Evolutionary conservation across 1,284 basidiomycete genomes (phyloP).

Genomic region (Ustilago shanxiensis): DNA sequence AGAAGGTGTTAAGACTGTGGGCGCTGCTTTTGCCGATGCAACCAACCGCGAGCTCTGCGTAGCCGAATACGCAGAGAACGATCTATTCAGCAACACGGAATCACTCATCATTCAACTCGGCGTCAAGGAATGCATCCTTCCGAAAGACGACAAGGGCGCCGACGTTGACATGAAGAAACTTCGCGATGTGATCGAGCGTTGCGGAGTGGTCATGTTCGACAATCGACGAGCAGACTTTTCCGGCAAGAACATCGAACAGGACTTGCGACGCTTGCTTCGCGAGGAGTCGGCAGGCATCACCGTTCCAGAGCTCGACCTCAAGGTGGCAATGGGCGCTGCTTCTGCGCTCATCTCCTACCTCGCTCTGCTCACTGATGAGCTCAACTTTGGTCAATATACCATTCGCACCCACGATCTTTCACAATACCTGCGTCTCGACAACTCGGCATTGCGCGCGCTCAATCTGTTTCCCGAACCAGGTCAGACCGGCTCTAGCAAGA

Average conservation of each 20-base stretch:
- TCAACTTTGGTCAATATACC: conserved; percentile 84
- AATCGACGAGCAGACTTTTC: conserved; percentile 85
- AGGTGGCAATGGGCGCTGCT: conserved; percentile 82
- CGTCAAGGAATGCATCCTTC: conserved; percentile 86
- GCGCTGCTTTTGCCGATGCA: conserved; percentile 75
- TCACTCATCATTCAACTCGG: conserved; percentile 95
- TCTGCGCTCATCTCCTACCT: conserved; percentile 88
- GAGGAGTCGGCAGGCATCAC: conserved; percentile 70
- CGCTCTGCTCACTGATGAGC: conserved; percentile 82
- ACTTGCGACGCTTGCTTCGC: conserved; percentile 80
- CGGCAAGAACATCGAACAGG: conserved; percentile 84
- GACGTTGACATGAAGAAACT: conserved; percentile 80
- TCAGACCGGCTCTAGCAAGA: conserved; percentile 50
- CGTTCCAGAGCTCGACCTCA: conserved; percentile 79
- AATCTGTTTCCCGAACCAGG: conserved; percentile 81
- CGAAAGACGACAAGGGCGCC: conserved; percentile 73
- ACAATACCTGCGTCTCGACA: conserved; percentile 95
- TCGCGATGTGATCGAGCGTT: conserved; percentile 78
- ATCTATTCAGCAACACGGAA: conserved; percentile 96
- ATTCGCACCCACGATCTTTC: conserved; percentile 89
- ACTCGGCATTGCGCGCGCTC: conserved; percentile 90
- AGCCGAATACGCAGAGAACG: conserved; percentile 93
- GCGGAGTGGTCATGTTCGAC: conserved; percentile 89
- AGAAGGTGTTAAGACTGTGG: conserved; percentile 73
- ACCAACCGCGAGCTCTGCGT: conserved; percentile 75